phyloP scores from a whole-genome alignment of 2,329 filamentous ascomycete genomes.

The Ophiostoma ulmi region DNA sequence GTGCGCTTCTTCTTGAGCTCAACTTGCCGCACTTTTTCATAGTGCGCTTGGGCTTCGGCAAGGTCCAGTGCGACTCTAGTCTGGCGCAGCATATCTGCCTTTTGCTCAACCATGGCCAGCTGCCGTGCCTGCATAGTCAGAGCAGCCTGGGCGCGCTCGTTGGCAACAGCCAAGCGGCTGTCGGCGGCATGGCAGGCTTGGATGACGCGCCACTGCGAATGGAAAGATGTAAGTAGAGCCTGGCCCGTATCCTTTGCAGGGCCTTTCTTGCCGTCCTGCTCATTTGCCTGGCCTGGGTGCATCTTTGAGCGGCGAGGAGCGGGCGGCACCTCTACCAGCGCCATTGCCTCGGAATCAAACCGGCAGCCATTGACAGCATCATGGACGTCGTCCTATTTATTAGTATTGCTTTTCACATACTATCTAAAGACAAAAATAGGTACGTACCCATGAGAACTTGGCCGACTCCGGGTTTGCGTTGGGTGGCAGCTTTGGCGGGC shows the following conservation, averaged over 20 bases:
- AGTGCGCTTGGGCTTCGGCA: conserved; percentile 16
- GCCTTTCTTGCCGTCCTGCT: not conserved
- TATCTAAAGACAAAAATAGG: not conserved
- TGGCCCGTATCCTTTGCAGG: not conserved
- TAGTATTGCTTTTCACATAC: not conserved
- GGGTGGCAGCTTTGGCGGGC: not conserved
- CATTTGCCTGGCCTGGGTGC: not conserved
- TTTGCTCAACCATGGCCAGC: conserved; percentile 18
- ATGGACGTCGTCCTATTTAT: conserved; percentile 25
- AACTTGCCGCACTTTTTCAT: not conserved
- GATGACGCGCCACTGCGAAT: conserved; percentile 19
- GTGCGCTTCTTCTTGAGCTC: conserved; percentile 5
- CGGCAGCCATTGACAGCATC: conserved; percentile 24
- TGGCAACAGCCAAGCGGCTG: conserved; percentile 17
- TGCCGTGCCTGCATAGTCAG: conserved; percentile 11
- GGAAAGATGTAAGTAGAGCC: conserved; percentile 15
- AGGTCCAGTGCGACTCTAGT: not conserved
- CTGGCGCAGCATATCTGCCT: not conserved
- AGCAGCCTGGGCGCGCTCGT: conserved; percentile 15
- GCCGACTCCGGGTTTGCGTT: not conserved
- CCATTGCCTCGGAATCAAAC: conserved; percentile 16
- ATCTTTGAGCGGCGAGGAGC: not conserved
- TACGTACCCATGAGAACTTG: not conserved
- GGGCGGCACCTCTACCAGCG: not conserved
- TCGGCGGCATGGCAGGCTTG: conserved; percentile 11